Evolutionary conservation across 768 basidiomycete genomes (phyloP).

Genomic region (Hemileccinum impolitum): DNA sequence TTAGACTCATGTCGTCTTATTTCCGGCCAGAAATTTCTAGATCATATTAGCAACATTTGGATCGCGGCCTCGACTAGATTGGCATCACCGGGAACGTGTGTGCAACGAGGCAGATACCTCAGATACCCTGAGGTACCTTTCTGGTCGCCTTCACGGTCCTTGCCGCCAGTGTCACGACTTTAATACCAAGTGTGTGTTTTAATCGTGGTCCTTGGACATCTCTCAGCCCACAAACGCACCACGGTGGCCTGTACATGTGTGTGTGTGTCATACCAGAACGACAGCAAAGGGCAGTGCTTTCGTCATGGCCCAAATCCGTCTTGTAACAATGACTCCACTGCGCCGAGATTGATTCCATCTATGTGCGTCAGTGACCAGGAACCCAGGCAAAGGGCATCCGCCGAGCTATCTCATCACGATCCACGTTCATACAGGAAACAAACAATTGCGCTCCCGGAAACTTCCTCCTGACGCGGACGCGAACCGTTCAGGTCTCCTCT

Average conservation of each 20-base stretch:
- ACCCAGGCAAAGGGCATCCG: not conserved
- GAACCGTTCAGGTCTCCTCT: constrained; percentile 6
- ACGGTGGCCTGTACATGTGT: too few species aligned
- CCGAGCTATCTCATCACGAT: too few species aligned
- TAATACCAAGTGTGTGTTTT: constrained; percentile 16
- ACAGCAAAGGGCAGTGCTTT: too few species aligned
- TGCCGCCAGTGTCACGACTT: constrained; percentile 3
- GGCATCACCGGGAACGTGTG: constrained; percentile 28
- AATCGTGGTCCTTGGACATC: too few species aligned
- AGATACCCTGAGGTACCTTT: constrained; percentile 5
- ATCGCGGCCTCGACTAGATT: constrained; percentile 28
- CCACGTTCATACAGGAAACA: too few species aligned
- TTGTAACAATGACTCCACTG: not conserved
- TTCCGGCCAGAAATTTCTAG: constrained; percentile 16
- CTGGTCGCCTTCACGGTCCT: not conserved
- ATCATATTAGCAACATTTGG: not conserved
- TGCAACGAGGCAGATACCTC: constrained; percentile 26
- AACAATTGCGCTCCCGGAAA: too few species aligned
- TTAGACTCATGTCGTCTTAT: constrained; percentile 28
- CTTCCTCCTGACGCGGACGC: constrained; percentile 1
- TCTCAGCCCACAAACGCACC: too few species aligned
- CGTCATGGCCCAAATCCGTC: too few species aligned
- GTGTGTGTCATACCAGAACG: too few species aligned
- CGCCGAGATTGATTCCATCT: constrained; percentile 2
- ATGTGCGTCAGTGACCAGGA: constrained; percentile 17